Evolutionary conservation across 257 asterid genomes (phyloP), one percentile per base, ranked within the genome.

Genomic region (Scutellaria minor): DNA sequence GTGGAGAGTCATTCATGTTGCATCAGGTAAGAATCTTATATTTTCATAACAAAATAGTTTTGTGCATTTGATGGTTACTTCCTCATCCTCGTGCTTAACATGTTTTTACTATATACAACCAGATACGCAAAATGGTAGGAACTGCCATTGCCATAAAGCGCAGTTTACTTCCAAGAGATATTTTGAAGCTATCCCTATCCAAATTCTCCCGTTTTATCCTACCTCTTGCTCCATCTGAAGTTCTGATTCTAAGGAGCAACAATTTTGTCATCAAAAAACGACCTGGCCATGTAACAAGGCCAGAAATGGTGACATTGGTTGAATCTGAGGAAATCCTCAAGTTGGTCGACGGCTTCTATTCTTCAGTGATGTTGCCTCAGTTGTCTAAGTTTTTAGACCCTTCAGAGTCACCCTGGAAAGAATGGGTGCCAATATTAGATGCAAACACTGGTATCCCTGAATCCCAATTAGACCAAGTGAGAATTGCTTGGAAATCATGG

Each of bases 1-100:
- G 85, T 74, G 99, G 99, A 56, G 99, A 94, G 83, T 94, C 99
- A 39, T 94, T 91, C 85, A 94, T 94, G 99, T 77, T 94, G 84
- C 98, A 94, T 83, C 99, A 93, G 84, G 98, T 93, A 86, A 75
- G 79, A 72, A 60, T 53, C 48, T 66, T 72, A 27, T 47, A 22
- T 66, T 57, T 45, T 57, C 12, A 48, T 24, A 1, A 45, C 37
- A 31, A 3, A 31, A 31, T 31, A 31, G 37, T 31, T 31, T 31
- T 31, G 37, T 31, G 37, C 37, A 31, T 31, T 31, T 31, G 37
- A 31, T 31, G 18, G 6, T n/a, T 42, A 31, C 11, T 51, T 42
- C 47, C 35, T 31, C 55, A 40, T 74, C 14, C 53, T 54, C 13
- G 10, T 84, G 20, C 31, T 83, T 63, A 57, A 45, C 75, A 58